Percentiles rank a stretch among this genome's conserved stretches.
phyloP scores from a whole-genome alignment of 2,329 filamentous ascomycete species.

The Venturia aucupariae region DNA sequence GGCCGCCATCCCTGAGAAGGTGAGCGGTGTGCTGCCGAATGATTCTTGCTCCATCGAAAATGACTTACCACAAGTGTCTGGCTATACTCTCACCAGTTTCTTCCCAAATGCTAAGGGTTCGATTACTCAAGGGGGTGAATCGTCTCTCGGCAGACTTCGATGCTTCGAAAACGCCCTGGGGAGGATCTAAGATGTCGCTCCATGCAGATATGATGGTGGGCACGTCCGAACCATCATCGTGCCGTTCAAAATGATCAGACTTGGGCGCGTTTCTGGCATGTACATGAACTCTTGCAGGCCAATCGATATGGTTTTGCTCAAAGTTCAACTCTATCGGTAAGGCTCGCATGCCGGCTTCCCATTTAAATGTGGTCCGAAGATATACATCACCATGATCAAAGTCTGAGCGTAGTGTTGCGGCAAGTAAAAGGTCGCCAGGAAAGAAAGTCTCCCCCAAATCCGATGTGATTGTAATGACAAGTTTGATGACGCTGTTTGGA shows the following conservation, averaged over 20 bases:
- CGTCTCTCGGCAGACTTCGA: slow-evolving; percentile 48
- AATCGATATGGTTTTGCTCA: slow-evolving; percentile 28
- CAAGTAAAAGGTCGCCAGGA: slow-evolving; percentile 37
- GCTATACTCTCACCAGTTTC: slow-evolving; percentile 67
- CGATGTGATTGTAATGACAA: slow-evolving; percentile 56
- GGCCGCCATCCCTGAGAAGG: slow-evolving; percentile 45
- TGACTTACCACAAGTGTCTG: slow-evolving; percentile 55
- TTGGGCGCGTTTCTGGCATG: slow-evolving; percentile 21
- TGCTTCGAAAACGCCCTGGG: slow-evolving; percentile 31
- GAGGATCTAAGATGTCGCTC: slow-evolving; percentile 38
- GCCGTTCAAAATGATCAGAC: slow-evolving; percentile 24
- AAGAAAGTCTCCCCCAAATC: slow-evolving; percentile 59
- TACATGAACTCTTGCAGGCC: slow-evolving; percentile 33
- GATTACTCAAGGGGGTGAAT: slow-evolving; percentile 34
- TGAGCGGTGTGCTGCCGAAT: neutral
- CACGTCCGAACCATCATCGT: slow-evolving; percentile 19
- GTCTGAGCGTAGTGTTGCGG: slow-evolving; percentile 28
- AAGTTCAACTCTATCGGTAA: slow-evolving; percentile 36
- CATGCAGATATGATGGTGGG: slow-evolving; percentile 49
- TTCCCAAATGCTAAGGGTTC: slow-evolving; percentile 49
- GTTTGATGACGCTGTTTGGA: slow-evolving; percentile 33
- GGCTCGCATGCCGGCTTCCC: slow-evolving; percentile 36
- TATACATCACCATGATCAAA: slow-evolving; percentile 30
- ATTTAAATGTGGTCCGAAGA: slow-evolving; percentile 34
- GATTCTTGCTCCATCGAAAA: neutral